phyloP scores from a whole-genome alignment of 2,329 filamentous ascomycete species.

The Pyrenophora teres region DNA sequence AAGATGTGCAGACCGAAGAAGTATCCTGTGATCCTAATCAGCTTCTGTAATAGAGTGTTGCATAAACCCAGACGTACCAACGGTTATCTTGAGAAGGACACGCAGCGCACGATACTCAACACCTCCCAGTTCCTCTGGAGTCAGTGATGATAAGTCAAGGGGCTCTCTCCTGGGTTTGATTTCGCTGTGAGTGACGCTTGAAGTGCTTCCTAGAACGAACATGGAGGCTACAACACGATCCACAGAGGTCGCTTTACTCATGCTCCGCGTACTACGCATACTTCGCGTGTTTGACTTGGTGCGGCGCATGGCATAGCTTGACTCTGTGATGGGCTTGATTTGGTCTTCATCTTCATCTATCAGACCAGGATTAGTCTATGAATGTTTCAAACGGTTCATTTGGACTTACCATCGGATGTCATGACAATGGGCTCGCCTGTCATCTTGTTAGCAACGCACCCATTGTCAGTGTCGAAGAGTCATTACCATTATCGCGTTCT shows the following conservation, averaged over 20 bases:
- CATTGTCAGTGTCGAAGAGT: background rate
- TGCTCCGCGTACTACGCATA: constrained; percentile 24
- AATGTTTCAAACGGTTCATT: background rate
- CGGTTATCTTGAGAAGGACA: constrained; percentile 78
- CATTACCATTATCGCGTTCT: constrained; percentile 9
- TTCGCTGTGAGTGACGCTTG: constrained; percentile 60
- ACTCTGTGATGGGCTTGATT: constrained; percentile 10
- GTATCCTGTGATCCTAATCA: constrained; percentile 48
- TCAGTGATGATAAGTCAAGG: constrained; percentile 49
- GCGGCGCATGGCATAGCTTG: constrained; percentile 7
- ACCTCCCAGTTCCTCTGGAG: constrained; percentile 82
- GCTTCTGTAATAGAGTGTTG: constrained; percentile 28
- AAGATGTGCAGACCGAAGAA: constrained; percentile 82
- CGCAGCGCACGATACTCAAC: constrained; percentile 95
- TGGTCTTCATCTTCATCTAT: constrained; percentile 13
- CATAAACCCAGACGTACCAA: constrained; percentile 59
- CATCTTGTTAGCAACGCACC: background rate
- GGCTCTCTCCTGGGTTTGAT: constrained; percentile 49
- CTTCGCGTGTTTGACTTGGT: constrained; percentile 13
- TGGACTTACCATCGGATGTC: constrained; percentile 2
- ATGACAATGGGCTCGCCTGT: background rate
- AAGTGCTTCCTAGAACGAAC: constrained; percentile 56
- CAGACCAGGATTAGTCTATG: background rate
- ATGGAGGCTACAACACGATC: constrained; percentile 49
- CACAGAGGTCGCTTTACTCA: constrained; percentile 45